Evolutionary conservation across 1,139 yeast genomes (phyloP).

Genomic region (Blastobotrys malaysiensis): DNA sequence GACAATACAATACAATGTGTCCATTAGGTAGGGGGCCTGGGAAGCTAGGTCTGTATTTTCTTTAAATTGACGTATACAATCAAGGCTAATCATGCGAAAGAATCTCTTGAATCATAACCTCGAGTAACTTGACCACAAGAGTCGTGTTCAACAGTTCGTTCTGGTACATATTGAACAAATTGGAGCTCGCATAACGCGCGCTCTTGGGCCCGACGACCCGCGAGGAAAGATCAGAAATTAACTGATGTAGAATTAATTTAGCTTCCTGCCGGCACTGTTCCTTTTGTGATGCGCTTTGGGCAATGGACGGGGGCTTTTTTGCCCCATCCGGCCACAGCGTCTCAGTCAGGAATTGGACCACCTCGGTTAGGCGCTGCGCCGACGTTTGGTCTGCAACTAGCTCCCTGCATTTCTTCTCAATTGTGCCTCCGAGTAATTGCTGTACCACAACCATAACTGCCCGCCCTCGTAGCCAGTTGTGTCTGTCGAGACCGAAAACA

Average conservation of each 20-base stretch:
- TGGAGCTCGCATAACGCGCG: constrained; percentile 56
- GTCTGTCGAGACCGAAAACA: constrained; percentile 60
- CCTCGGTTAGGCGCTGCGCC: constrained; percentile 46
- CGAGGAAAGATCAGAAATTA: constrained; percentile 63
- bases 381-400: constrained; percentile 40
- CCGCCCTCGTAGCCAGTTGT: constrained; percentile 79
- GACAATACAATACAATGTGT: too few species aligned
- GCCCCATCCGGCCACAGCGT: constrained; percentile 62
- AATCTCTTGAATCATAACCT: constrained; percentile 42
- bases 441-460: constrained; percentile 78
- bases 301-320: constrained; percentile 21
- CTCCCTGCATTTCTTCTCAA: constrained; percentile 66
- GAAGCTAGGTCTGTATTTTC: too few species aligned
- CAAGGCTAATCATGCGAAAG: background rate
- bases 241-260: constrained; percentile 46
- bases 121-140: constrained; percentile 53
- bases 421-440: constrained; percentile 82
- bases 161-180: constrained; percentile 64
- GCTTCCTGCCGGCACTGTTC: constrained; percentile 55
- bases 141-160: constrained; percentile 67
- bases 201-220: constrained; percentile 67
- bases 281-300: constrained; percentile 50
- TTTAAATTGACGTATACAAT: background rate
- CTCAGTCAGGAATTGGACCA: constrained; percentile 41
- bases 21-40: too few species aligned